phyloP scores from a whole-genome alignment of 768 basidiomycete species.

The Suillus cothurnatus region DNA sequence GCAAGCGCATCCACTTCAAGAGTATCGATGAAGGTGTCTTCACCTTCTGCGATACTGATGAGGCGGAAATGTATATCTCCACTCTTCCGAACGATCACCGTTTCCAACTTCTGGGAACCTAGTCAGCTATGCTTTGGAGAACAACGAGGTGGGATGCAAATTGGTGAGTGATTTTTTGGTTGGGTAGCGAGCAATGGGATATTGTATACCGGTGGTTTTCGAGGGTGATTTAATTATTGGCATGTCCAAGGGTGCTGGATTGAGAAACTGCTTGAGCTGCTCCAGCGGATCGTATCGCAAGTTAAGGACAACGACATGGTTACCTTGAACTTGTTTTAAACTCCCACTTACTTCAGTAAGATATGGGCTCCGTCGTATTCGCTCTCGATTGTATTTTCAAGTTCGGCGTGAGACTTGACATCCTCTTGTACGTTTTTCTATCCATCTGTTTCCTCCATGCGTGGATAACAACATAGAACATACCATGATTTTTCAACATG shows the following conservation, averaged over 20 bases:
- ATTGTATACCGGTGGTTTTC: slow-evolving; percentile 62
- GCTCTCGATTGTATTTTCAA: background rate
- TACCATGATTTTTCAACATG: background rate
- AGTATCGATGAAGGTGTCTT: slow-evolving; percentile 84
- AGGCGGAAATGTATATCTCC: slow-evolving; percentile 86
- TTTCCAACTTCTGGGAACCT: slow-evolving; percentile 72
- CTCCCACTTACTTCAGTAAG: background rate
- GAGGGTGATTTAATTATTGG: slow-evolving; percentile 68
- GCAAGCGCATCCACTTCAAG: slow-evolving; percentile 54
- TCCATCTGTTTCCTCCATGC: background rate
- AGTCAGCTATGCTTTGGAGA: slow-evolving; percentile 71
- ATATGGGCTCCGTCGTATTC: background rate
- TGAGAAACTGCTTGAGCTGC: slow-evolving; percentile 60
- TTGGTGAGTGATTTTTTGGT: slow-evolving; percentile 76
- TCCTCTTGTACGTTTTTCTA: background rate
- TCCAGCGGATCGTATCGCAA: slow-evolving; percentile 59
- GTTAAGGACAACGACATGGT: slow-evolving; percentile 61
- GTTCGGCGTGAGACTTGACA: background rate
- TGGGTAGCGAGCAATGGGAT: slow-evolving; percentile 59
- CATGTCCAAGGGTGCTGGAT: slow-evolving; percentile 68
- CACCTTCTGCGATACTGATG: slow-evolving; percentile 78
- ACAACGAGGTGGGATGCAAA: slow-evolving; percentile 77
- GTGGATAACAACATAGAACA: background rate
- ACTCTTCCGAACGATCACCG: slow-evolving; percentile 68
- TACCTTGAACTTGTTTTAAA: slow-evolving; percentile 44